Percentiles rank a stretch among this genome's conserved stretches.
phyloP scores from a whole-genome alignment of 1,139 yeast genomes.

The Chernovozyma sophiae-reginae region DNA sequence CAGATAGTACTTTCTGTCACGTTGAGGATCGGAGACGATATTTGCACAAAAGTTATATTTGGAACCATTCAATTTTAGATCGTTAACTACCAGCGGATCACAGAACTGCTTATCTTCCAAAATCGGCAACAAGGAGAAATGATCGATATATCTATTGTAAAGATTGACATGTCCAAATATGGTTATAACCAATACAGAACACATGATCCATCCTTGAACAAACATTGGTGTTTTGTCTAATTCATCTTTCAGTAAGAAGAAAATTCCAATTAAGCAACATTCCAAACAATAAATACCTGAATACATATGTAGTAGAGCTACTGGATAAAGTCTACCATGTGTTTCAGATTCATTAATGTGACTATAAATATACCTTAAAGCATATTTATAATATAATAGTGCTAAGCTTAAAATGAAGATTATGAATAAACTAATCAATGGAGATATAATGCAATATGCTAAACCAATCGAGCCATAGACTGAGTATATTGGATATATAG shows the following conservation, averaged over 20 bases:
- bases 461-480: constrained; percentile 74
- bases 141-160: constrained; percentile 24
- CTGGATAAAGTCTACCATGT: constrained; percentile 65
- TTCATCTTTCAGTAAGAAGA: constrained; percentile 53
- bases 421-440: constrained; percentile 64
- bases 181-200: constrained; percentile 33
- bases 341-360: constrained; percentile 57
- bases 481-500: constrained; percentile 70
- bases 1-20: constrained; percentile 11
- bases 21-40: neutral
- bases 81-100: constrained; percentile 1
- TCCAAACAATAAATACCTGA: constrained; percentile 80
- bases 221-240: constrained; percentile 29
- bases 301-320: constrained; percentile 69
- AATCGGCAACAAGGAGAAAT: constrained; percentile 29
- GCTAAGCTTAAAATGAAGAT: constrained; percentile 55
- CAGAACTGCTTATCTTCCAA: constrained; percentile 15
- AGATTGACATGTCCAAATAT: constrained; percentile 31
- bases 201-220: constrained; percentile 46
- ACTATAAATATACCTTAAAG: constrained; percentile 52
- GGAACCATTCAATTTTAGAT: neutral
- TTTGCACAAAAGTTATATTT: neutral
- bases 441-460: constrained; percentile 74
- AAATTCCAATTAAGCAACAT: constrained; percentile 69
- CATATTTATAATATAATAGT: constrained; percentile 64